Base-by-base conservation (phyloP, 1,139 yeast species). In the Blastobotrys persicus region DNA sequence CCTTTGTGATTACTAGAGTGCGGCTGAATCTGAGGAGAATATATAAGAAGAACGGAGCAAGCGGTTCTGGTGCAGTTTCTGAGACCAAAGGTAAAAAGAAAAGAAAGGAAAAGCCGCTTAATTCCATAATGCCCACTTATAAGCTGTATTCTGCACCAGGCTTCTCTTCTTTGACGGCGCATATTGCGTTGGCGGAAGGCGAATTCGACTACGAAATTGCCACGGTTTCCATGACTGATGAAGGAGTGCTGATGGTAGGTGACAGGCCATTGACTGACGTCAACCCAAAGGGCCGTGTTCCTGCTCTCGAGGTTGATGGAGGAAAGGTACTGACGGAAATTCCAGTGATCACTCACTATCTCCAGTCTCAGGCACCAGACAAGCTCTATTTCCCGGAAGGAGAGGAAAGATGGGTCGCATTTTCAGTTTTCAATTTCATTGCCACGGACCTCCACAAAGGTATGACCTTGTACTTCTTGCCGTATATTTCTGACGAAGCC, bases 151-250 rank as follows among this genome's bases (percentile, higher is more conserved):
- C 39, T 18, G 6, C 13, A 9, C 50, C 49, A 20, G 41, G 34
- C 17, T 44, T 50, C 35, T 48, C 50, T 41, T 44, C 52, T 14
- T 40, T 51, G n/a, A 37, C 47, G 20, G 11, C 16, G 6, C 49
- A 46, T 31, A 40, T 46, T n/a, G 42, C 46, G 23, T 46, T 51
- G 28, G 26, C 41, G 14, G 39, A 42, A 16, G 48, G 50, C 16
- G 45, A 38, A 20, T 18, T 48, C 16, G 16, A 33, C 18, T 47
- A 39, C 45, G 43, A 45, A 32, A 23, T 46, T 11, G 48, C 31
- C 16, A 23, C 34, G 28, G 52, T 48, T 11, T 13, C 11, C 19
- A 6, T 37, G 26, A 3, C 7, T 9, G 19, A 19, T 3, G 19
- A 18, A 28, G 41, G 19, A 7, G 35, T 32, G 17, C 11, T 34